phyloP scores from a whole-genome alignment of 495 filamentous ascomycete genomes.

The Podospora conica region DNA sequence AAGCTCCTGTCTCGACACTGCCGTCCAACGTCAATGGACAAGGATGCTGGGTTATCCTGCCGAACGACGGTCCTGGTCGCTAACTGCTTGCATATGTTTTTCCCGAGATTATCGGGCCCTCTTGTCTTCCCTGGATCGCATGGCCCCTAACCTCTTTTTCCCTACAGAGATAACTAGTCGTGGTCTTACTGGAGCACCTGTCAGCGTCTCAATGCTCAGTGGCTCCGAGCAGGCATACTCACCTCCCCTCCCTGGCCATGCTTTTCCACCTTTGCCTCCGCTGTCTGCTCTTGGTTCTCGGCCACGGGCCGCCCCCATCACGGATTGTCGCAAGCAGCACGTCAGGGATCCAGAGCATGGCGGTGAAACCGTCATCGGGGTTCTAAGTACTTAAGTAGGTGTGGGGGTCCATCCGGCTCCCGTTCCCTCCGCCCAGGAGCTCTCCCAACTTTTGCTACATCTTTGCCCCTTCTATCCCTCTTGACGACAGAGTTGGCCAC shows the following conservation, averaged over 20 bases:
- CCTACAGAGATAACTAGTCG: slow-evolving; percentile 29
- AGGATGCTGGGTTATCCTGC: slow-evolving; percentile 26
- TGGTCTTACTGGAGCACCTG: slow-evolving; percentile 30
- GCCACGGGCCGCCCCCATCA: slow-evolving; percentile 18
- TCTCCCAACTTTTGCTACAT: slow-evolving; percentile 16
- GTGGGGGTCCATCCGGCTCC: slow-evolving; percentile 23
- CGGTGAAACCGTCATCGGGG: slow-evolving; percentile 21
- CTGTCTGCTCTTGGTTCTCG: slow-evolving; percentile 9
- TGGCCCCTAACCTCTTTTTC: slow-evolving; percentile 17
- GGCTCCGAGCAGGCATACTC: slow-evolving; percentile 17
- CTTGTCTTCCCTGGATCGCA: slow-evolving; percentile 16
- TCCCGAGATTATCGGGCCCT: slow-evolving; percentile 30
- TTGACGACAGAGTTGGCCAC: slow-evolving; percentile 3
- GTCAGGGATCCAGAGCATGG: slow-evolving; percentile 26
- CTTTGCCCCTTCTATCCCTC: slow-evolving; percentile 3
- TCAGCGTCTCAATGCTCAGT: slow-evolving; percentile 14
- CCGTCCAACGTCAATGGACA: slow-evolving; percentile 25
- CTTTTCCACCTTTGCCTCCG: slow-evolving; percentile 13
- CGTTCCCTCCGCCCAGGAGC: slow-evolving; percentile 11
- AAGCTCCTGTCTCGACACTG: slow-evolving; percentile 21
- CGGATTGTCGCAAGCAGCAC: slow-evolving; percentile 29
- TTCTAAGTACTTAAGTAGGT: slow-evolving; percentile 26
- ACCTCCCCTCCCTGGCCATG: slow-evolving; percentile 20
- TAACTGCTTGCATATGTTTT: slow-evolving; percentile 26
- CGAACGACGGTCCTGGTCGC: slow-evolving; percentile 23